Percentiles rank a stretch among this genome's conserved stretches.
These are phyloP conservation scores for Stentor coeruleus DNA, from an alignment of 73 alveolate genomes.

Conservation along the genomic window DNA sequence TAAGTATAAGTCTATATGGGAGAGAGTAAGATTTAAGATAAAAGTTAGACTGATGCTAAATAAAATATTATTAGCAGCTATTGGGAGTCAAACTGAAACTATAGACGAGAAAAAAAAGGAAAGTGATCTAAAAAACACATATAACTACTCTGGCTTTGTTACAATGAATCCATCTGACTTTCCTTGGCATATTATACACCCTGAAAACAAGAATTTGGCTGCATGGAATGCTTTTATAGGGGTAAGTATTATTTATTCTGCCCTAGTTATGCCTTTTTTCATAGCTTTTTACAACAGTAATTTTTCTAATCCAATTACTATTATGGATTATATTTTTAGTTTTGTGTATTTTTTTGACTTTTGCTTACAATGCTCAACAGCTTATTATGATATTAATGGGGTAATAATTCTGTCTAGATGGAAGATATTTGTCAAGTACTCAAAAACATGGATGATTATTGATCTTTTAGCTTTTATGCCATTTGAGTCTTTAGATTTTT, in stretches of 20 bases:
- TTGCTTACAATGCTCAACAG: neutral
- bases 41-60: too few species aligned
- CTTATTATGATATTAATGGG: neutral
- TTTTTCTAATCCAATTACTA: too few species aligned
- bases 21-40: too few species aligned
- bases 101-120: too few species aligned
- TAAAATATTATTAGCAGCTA: too few species aligned
- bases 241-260: neutral
- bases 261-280: neutral
- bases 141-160: too few species aligned
- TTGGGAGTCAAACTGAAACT: too few species aligned
- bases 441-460: slow-evolving; percentile 30
- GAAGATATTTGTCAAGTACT: slow-evolving; percentile 16
- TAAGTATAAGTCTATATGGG: too few species aligned
- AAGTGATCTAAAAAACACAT: too few species aligned
- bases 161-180: too few species aligned
- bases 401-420: neutral
- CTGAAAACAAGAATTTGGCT: neutral
- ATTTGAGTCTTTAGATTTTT: slow-evolving; percentile 16
- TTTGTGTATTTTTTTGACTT: neutral
- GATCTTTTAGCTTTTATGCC: slow-evolving; percentile 33
- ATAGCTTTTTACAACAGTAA: neutral
- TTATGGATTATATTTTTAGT: neutral
- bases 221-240: neutral
- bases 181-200: neutral